phyloP scores from a whole-genome alignment of 73 alveolate species.

The Tetrahymena elliotti region DNA sequence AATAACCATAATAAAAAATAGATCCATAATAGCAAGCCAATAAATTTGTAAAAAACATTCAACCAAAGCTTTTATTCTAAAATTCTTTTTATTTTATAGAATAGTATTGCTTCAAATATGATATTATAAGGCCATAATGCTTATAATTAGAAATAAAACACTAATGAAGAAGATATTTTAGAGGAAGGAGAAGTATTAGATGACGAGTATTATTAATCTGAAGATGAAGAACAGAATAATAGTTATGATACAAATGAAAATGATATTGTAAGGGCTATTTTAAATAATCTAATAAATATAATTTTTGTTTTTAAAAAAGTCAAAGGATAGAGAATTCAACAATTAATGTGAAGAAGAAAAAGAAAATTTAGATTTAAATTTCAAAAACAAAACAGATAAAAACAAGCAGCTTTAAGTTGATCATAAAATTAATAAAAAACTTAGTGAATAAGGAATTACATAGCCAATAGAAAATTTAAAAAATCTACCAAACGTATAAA shows the following conservation, averaged over 20 bases:
- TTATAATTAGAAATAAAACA: neutral
- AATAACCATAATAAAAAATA: neutral
- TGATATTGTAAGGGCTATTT: neutral
- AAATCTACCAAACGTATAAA: neutral
- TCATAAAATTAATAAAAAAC: neutral
- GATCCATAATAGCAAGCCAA: neutral
- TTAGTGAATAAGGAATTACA: neutral
- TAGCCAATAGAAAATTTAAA: neutral
- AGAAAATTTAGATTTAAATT: neutral
- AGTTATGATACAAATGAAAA: neutral
- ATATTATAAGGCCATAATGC: neutral
- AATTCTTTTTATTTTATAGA: neutral
- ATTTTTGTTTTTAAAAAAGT: neutral
- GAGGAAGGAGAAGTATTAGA: neutral
- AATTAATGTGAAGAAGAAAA: neutral
- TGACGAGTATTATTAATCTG: neutral
- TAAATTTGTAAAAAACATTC: neutral
- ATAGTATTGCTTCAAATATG: neutral
- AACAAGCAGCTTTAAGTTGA: neutral
- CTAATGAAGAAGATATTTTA: neutral
- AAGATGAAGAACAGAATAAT: neutral
- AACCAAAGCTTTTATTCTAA: too few species aligned
- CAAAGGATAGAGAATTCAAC: neutral
- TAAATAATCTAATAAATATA: neutral
- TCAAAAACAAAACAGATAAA: neutral